Percentiles rank a stretch among this genome's conserved stretches.
These are phyloP conservation scores for Nicotiana otophora DNA, from an alignment of 257 asterid genomes.

Conservation along the genomic window DNA sequence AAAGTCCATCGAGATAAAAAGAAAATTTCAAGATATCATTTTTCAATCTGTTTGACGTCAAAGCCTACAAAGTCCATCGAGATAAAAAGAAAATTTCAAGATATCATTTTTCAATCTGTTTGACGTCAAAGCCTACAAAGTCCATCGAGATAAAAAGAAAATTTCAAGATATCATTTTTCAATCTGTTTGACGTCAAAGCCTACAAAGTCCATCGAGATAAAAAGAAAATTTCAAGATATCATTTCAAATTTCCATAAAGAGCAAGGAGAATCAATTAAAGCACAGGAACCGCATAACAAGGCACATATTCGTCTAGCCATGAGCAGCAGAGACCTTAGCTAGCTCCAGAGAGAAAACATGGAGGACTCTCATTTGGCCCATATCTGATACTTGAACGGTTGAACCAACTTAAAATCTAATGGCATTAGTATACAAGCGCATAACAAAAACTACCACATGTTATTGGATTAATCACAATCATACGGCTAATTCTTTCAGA, in stretches of 20 bases:
- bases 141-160: not conserved
- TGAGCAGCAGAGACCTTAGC: not conserved
- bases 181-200: conserved; percentile 60
- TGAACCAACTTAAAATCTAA: not conserved
- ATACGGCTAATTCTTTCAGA: not conserved
- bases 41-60: conserved; percentile 61
- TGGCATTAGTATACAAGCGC: not conserved
- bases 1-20: conserved; percentile 5
- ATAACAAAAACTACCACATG: not conserved
- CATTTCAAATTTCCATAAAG: not conserved
- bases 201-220: conserved; percentile 27
- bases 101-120: conserved; percentile 71
- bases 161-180: conserved; percentile 48
- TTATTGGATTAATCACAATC: not conserved
- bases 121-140: conserved; percentile 54
- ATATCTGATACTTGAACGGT: not conserved
- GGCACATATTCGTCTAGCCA: not conserved
- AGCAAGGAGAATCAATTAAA: not conserved
- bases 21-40: conserved; percentile 32
- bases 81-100: not conserved
- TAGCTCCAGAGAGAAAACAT: not conserved
- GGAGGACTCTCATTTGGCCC: not conserved
- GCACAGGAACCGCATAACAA: not conserved
- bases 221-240: not conserved
- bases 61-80: conserved; percentile 37